Evolutionary conservation across 164 flowering plant species (phyloP).

Genomic region (Vitis rotundifolia): DNA sequence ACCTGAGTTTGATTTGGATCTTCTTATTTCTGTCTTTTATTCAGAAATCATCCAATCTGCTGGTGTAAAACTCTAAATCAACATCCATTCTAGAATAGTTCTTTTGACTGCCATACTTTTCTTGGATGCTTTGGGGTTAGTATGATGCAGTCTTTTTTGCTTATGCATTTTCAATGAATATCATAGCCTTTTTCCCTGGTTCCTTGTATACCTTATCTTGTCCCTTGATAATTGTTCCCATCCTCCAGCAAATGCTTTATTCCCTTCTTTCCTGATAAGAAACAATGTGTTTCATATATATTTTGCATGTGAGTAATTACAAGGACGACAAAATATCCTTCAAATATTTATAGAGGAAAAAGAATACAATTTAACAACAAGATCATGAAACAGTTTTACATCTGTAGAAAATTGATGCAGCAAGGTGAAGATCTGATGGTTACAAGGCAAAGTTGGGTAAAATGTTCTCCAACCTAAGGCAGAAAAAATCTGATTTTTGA

Average conservation of each 20-base stretch:
- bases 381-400: too few relatives aligned
- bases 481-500: too few relatives aligned
- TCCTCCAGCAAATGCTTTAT: not conserved
- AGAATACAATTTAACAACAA: too few relatives aligned
- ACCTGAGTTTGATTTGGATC: too few relatives aligned
- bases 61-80: not conserved
- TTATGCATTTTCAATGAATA: not conserved
- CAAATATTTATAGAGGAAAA: too few relatives aligned
- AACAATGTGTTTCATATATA: too few relatives aligned
- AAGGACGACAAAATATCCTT: too few relatives aligned
- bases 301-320: too few relatives aligned
- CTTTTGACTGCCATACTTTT: not conserved
- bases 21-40: not conserved
- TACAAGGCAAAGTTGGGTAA: too few relatives aligned
- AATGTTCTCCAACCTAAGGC: too few relatives aligned
- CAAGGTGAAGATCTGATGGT: too few relatives aligned
- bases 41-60: not conserved
- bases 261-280: not conserved
- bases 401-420: too few relatives aligned
- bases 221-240: not conserved
- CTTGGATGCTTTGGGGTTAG: not conserved
- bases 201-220: not conserved
- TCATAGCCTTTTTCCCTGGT: not conserved
- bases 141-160: not conserved
- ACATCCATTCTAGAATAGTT: not conserved